A percentile compares a stretch with the other conserved stretches of the same genome.
phyloP scores from a whole-genome alignment of 768 basidiomycete genomes.

The Leccinellum rugosiceps region DNA sequence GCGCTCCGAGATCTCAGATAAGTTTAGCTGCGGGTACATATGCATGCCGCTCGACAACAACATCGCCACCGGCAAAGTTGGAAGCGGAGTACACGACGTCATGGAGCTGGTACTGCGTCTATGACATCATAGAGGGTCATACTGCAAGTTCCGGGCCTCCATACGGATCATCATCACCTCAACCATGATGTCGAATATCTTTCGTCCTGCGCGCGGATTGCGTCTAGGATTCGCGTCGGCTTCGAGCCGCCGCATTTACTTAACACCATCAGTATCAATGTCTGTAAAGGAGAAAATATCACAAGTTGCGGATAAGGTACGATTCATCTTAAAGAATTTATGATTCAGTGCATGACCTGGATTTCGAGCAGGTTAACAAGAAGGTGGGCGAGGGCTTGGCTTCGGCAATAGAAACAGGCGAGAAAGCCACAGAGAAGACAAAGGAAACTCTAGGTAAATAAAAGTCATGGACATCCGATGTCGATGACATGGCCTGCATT shows the following conservation, averaged over 20 bases:
- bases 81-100: constrained; percentile 1
- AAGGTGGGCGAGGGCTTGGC: constrained; percentile 39
- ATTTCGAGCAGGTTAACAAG: constrained; percentile 36
- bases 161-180: background rate
- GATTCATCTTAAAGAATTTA: background rate
- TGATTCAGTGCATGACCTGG: background rate
- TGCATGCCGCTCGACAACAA: background rate
- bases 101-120: background rate
- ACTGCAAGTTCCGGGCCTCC: background rate
- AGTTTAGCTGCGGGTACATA: background rate
- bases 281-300: constrained; percentile 39
- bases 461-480: background rate
- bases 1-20: background rate
- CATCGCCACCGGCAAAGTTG: constrained; percentile 1
- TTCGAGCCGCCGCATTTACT: constrained; percentile 26
- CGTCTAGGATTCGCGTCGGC: background rate
- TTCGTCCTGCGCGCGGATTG: background rate
- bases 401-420: constrained; percentile 40
- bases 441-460: constrained; percentile 36
- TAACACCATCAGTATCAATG: constrained; percentile 31
- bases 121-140: constrained; percentile 10
- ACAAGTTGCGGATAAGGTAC: constrained; percentile 37
- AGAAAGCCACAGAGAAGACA: constrained; percentile 36
- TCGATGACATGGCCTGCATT: background rate
- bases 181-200: constrained; percentile 1